Evolutionary conservation across 2,329 filamentous ascomycete genomes (phyloP).

Genomic region (Claviceps spartinae): DNA sequence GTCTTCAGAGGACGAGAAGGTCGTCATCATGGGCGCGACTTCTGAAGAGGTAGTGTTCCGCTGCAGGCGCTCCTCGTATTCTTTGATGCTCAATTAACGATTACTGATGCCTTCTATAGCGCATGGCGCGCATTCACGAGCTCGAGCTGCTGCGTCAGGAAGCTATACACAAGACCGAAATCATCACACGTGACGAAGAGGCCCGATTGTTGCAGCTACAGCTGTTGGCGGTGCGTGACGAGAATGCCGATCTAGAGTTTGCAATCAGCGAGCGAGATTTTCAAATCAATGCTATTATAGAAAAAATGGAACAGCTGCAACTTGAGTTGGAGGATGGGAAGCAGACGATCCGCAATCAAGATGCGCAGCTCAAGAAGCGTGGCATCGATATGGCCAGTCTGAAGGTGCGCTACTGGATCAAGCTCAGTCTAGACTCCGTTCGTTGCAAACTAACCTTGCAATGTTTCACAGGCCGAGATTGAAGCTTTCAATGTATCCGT

Average conservation of each 20-base stretch:
- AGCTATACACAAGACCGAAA: conserved; percentile 48
- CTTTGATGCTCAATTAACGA: background rate
- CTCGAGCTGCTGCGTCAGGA: conserved; percentile 61
- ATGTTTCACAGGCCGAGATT: conserved; percentile 49
- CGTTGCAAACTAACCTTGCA: background rate
- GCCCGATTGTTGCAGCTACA: conserved; percentile 56
- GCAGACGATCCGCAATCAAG: conserved; percentile 29
- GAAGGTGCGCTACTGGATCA: conserved; percentile 22
- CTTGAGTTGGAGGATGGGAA: conserved; percentile 30
- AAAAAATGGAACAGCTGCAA: conserved; percentile 26
- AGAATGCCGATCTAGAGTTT: conserved; percentile 55
- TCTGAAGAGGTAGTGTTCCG: conserved; percentile 14
- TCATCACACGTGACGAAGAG: conserved; percentile 63
- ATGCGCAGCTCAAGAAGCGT: conserved; percentile 34
- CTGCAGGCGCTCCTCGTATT: background rate
- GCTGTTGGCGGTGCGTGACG: conserved; percentile 57
- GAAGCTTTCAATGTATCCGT: conserved; percentile 52
- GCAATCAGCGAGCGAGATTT: conserved; percentile 47
- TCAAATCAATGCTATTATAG: conserved; percentile 35
- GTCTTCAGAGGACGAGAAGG: conserved; percentile 1
- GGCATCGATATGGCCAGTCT: conserved; percentile 33
- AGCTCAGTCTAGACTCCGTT: too few species aligned
- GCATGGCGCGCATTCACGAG: conserved; percentile 31
- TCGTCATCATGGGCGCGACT: conserved; percentile 14
- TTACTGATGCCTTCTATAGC: conserved; percentile 20